phyloP scores from a whole-genome alignment of 1,139 yeast species.

The Kurtzmaniella quercitrusa region DNA sequence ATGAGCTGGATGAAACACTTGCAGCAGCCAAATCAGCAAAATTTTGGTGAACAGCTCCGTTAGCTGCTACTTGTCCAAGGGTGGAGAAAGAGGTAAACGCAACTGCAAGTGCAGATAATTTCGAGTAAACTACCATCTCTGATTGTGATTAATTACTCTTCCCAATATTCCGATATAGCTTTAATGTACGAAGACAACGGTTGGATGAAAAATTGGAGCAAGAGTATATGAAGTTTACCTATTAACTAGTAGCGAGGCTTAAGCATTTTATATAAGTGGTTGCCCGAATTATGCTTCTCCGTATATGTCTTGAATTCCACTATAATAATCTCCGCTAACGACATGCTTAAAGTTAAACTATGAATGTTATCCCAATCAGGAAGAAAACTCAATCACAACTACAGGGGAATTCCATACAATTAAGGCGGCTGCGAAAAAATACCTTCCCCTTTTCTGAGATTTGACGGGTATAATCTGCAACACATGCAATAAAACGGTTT shows the following conservation, averaged over 20 bases:
- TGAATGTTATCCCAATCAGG: background rate
- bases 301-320: background rate
- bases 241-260: background rate
- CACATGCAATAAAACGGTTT: background rate
- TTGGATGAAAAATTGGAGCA: background rate
- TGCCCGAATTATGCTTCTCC: background rate
- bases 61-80: background rate
- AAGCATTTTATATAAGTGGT: background rate
- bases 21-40: conserved; percentile 4
- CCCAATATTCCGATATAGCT: background rate
- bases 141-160: background rate
- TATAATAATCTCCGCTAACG: background rate
- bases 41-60: background rate
- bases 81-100: background rate
- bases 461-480: background rate
- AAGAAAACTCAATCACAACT: background rate
- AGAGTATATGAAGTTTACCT: background rate
- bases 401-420: background rate
- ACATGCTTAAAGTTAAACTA: background rate
- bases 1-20: conserved; percentile 1
- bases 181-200: background rate
- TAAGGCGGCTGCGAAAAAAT: background rate
- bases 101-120: conserved; percentile 1
- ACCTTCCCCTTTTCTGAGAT: background rate
- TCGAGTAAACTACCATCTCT: background rate